A percentile compares a stretch with the other conserved stretches of the same genome.
These are phyloP conservation scores for Gentiana straminea DNA, from an alignment of 257 asterid genomes.

Conservation along the genomic window DNA sequence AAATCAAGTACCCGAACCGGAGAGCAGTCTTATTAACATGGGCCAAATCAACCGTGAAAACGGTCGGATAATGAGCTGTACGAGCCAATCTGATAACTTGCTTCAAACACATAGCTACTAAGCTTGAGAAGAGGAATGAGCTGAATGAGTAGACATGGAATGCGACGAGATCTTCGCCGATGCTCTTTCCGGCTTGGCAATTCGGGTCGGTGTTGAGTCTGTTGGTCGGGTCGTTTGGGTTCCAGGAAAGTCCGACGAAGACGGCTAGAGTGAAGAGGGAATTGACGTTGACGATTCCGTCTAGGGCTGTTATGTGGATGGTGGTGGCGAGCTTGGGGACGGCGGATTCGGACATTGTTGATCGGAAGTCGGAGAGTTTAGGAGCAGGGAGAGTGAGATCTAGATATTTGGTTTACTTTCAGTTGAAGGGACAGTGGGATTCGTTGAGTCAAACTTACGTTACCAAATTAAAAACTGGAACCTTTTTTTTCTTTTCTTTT, in stretches of 20 bases:
- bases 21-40: conserved; percentile 43
- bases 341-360: conserved; percentile 34
- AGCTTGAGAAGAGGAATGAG: conserved; percentile 90
- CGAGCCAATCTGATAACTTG: conserved; percentile 53
- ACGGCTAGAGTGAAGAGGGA: conserved; percentile 93
- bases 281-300: conserved; percentile 83
- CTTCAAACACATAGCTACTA: conserved; percentile 63
- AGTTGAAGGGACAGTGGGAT: background rate
- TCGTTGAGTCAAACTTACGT: no score
- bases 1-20: conserved; percentile 70
- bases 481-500: no score
- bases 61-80: conserved; percentile 25
- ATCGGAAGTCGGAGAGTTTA: conserved; percentile 5
- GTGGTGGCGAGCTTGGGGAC: conserved; percentile 46
- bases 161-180: conserved; percentile 54
- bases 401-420: background rate
- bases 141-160: conserved; percentile 88
- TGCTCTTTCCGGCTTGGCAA: conserved; percentile 42
- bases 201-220: conserved; percentile 44
- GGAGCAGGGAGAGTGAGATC: background rate
- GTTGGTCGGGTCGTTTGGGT: conserved; percentile 69
- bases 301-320: conserved; percentile 76
- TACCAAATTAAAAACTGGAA: no score
- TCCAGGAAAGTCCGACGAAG: conserved; percentile 89
- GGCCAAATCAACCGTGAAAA: conserved; percentile 53